Conservation (phyloP, 148 eudicot species). For the Gaultheria prostrata region DNA sequence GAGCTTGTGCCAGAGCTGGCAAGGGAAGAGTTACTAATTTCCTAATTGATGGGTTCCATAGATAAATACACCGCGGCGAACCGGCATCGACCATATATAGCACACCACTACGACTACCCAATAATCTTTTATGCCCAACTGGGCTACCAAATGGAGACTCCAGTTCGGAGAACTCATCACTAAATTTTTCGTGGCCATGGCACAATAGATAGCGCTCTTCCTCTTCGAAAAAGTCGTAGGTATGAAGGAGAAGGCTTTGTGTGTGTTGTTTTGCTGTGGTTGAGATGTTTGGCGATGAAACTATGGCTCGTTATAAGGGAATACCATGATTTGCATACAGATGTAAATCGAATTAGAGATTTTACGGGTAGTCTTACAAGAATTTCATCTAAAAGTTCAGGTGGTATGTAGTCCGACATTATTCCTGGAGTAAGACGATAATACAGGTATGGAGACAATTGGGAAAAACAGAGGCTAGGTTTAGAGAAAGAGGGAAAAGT, state of each 20-base stretch:
- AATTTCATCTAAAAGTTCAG: neutral
- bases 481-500: neutral
- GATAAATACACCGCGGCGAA: neutral
- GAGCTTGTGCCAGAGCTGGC: neutral
- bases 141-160: neutral
- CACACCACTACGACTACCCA: neutral
- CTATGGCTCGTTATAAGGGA: neutral
- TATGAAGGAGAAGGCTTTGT: neutral
- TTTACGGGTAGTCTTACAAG: neutral
- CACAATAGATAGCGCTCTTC: neutral
- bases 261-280: neutral
- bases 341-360: neutral
- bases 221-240: neutral
- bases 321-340: neutral
- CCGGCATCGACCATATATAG: neutral
- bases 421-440: neutral
- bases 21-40: neutral
- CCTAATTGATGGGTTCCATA: neutral
- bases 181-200: neutral
- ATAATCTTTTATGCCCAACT: neutral
- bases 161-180: neutral
- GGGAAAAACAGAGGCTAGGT: neutral
- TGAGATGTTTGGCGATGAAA: neutral
- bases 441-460: too few relatives aligned
- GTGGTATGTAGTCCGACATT: neutral